A percentile compares a stretch with the other conserved stretches of the same genome.
These are phyloP conservation scores for Phytopythium cucurbitacearum DNA, from an alignment of 352 stramenopile species.

Conservation along the genomic window DNA sequence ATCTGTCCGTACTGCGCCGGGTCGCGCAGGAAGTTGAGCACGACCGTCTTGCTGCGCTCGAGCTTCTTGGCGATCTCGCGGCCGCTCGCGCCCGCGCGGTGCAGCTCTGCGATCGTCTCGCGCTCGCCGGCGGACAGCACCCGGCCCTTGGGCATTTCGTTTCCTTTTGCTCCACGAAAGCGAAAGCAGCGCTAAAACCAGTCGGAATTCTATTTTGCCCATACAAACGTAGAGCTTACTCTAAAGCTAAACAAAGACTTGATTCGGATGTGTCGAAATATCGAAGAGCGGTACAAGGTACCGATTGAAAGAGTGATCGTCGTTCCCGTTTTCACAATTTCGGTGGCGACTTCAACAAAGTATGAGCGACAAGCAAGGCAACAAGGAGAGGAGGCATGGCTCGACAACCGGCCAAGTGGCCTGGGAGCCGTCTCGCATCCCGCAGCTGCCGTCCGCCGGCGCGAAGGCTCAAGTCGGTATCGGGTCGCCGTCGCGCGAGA, in stretches of 20 bases:
- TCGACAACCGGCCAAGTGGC: slow-evolving; percentile 9
- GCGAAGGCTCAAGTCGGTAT: slow-evolving; percentile 1
- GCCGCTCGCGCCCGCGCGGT: slow-evolving; percentile 28
- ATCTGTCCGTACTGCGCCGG: slow-evolving; percentile 37
- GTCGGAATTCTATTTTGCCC: too few species aligned
- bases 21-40: slow-evolving; percentile 52
- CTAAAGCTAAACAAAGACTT: too few species aligned
- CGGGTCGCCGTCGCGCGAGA: slow-evolving; percentile 9
- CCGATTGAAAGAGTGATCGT: not conserved
- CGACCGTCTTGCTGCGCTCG: slow-evolving; percentile 48
- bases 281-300: not conserved
- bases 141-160: slow-evolving; percentile 42
- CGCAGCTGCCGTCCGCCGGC: slow-evolving; percentile 8
- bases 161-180: not conserved
- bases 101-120: slow-evolving; percentile 40
- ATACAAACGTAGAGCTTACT: too few species aligned
- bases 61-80: slow-evolving; percentile 50
- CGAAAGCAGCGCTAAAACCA: too few species aligned
- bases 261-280: not conserved
- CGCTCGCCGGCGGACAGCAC: slow-evolving; percentile 30
- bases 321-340: slow-evolving; percentile 2
- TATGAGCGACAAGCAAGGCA: too few species aligned
- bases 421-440: slow-evolving; percentile 23
- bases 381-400: not conserved
- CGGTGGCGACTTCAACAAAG: not conserved